Base-by-base conservation (phyloP, 2,329 filamentous ascomycete species). In the Cadophora sp. region DNA sequence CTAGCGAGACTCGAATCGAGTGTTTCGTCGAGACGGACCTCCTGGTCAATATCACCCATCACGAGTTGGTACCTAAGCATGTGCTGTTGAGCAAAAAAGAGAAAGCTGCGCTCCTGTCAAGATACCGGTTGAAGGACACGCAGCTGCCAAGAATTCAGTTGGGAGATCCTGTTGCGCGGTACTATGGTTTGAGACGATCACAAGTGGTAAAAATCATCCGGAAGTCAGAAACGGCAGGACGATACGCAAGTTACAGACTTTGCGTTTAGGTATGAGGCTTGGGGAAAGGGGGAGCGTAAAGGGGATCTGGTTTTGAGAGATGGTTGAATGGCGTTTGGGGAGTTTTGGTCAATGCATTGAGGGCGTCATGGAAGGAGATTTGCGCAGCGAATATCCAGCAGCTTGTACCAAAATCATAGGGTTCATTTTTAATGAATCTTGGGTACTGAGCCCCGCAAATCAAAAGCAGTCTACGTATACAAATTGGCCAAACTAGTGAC, bases 181-280 rank as follows among this genome's bases (percentile, higher is more conserved):
- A 98, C 79, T 83, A 97, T 64, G 96, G 96, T 14, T 83, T 99
- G 78, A 91, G 92, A 83, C 87, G 94, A 77, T 94, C 94, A 3
- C 92, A 97, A 81, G 94, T 99, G 3, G 96, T 99, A 76, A 99
- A 99, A 87, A 99, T 99, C 75, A 97, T 99, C 76, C 86, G 96
- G 72, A 94, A 91, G 79, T 94, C 91, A 77, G 96, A 98, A 84
- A 99, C 96, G 65, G 96, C 96, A 16, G 96, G 96, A 69, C 87
- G 96, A 62, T 99, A 99, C 81, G 96, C 96, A 59, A 97, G 93
- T 87, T 99, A 99, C 81, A 85, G 95, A 74, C 77, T 90, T 64
- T 89, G 87, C 72, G 87, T 90, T 73, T 90, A 80, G 81, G 45
- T 14, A n/a, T 56, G 39, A n/a, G 47, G 41, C 41, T 11, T 60